Evolutionary conservation across 164 flowering plant genomes (phyloP).

Genomic region (Buxus sempervirens): DNA sequence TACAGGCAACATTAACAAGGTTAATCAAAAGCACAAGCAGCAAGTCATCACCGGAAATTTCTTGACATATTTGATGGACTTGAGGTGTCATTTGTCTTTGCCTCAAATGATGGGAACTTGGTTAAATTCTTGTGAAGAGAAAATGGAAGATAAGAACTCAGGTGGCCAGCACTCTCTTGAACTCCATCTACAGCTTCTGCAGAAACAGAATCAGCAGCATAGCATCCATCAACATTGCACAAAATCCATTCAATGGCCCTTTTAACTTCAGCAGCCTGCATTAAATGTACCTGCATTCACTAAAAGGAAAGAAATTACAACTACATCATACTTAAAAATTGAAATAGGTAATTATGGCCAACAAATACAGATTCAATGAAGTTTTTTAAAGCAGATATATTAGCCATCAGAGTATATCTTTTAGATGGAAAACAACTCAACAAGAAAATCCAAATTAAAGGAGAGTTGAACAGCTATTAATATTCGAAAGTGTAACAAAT

Average conservation of each 20-base stretch:
- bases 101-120: slow-evolving; percentile 41
- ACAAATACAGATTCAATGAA: neutral
- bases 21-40: neutral
- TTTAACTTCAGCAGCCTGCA: slow-evolving; percentile 94
- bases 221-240: slow-evolving; percentile 76
- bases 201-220: slow-evolving; percentile 84
- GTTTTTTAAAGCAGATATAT: neutral
- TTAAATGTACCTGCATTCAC: slow-evolving; percentile 97
- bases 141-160: slow-evolving; percentile 28
- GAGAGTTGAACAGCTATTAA: no score
- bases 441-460: no score
- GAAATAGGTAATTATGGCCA: neutral
- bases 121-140: slow-evolving; percentile 38
- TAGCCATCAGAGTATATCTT: neutral
- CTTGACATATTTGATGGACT: slow-evolving; percentile 60
- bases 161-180: slow-evolving; percentile 46
- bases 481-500: no score
- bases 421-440: no score
- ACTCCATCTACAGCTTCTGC: slow-evolving; percentile 58
- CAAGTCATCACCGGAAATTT: slow-evolving; percentile 69
- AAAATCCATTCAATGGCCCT: slow-evolving; percentile 95
- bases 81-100: slow-evolving; percentile 56
- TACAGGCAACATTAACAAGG: neutral
- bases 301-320: slow-evolving; percentile 63
- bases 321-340: slow-evolving; percentile 45